Conservation (phyloP, 805 yeast genomes). For the Cyberlindnera samutprakarnensis region DNA sequence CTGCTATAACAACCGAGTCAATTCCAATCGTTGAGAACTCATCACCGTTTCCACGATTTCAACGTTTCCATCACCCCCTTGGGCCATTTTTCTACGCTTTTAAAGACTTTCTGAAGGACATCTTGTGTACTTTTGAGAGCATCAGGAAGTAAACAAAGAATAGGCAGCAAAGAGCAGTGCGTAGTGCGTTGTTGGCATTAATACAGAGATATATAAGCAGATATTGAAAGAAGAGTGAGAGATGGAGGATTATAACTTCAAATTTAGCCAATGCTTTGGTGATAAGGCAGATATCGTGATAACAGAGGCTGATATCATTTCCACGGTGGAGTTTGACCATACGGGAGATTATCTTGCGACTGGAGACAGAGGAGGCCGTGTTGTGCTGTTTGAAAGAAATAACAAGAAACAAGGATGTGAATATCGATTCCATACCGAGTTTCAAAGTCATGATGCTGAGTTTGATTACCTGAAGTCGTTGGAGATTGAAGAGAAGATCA, state of each 20-base stretch:
- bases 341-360: slow-evolving; percentile 95
- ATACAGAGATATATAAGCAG: no score
- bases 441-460: slow-evolving; percentile 97
- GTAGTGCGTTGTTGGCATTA: no score
- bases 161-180: no score
- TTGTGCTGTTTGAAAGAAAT: slow-evolving; percentile 89
- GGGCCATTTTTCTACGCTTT: no score
- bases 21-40: no score
- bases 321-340: slow-evolving; percentile 93
- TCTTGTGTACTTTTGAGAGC: no score
- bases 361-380: slow-evolving; percentile 98
- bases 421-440: slow-evolving; percentile 92
- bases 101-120: no score
- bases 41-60: no score
- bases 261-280: slow-evolving; percentile 96
- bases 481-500: slow-evolving; percentile 97
- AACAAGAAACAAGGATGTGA: slow-evolving; percentile 71
- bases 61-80: no score
- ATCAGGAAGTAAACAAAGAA: no score
- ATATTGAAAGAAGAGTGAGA: no score
- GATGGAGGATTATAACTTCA: slow-evolving; percentile 31
- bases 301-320: slow-evolving; percentile 94
- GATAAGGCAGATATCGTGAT: slow-evolving; percentile 97
- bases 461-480: slow-evolving; percentile 92
- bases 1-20: no score